Conservation (phyloP, 1,284 basidiomycete genomes). For the Irpex lacteus region DNA sequence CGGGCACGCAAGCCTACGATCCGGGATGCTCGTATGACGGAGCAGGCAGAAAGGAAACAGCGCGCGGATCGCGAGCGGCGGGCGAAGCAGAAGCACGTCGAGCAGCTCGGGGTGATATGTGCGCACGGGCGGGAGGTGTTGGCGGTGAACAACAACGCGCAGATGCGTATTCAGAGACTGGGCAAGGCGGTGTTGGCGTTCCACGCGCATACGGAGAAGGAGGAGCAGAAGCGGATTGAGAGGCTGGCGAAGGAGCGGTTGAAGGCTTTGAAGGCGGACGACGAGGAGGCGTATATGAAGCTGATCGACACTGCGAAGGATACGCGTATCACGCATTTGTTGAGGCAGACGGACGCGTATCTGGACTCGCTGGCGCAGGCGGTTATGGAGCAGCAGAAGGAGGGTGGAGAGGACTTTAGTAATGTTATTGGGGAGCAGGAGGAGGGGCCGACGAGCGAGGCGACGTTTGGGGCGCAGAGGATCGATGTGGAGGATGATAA, state of each 20-base stretch:
- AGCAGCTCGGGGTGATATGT: constrained; percentile 89
- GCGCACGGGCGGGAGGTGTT: constrained; percentile 81
- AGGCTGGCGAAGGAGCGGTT: constrained; percentile 97
- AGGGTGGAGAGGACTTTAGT: constrained; percentile 48
- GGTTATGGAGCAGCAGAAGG: constrained; percentile 91
- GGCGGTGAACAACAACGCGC: constrained; percentile 56
- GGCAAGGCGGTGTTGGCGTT: constrained; percentile 86
- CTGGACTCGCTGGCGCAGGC: constrained; percentile 95
- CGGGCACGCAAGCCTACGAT: constrained; percentile 85
- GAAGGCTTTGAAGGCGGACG: constrained; percentile 95
- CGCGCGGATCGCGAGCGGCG: constrained; percentile 89
- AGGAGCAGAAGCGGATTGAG: constrained; percentile 98
- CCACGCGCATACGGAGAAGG: constrained; percentile 92
- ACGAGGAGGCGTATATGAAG: constrained; percentile 99
- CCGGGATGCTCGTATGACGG: constrained; percentile 88
- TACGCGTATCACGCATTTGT: constrained; percentile 95
- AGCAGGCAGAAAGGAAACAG: constrained; percentile 90
- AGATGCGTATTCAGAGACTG: constrained; percentile 82
- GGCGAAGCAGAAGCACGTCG: constrained; percentile 95
- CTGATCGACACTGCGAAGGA: constrained; percentile 99
- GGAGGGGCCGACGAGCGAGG: constrained; percentile 79
- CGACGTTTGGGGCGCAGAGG: constrained; percentile 85
- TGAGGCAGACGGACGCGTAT: constrained; percentile 94
- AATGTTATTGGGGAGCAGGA: constrained; percentile 41
- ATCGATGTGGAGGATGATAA: constrained; percentile 66